Conservation (phyloP, 2,329 filamentous ascomycete genomes). For the Aureobasidium sp. region DNA sequence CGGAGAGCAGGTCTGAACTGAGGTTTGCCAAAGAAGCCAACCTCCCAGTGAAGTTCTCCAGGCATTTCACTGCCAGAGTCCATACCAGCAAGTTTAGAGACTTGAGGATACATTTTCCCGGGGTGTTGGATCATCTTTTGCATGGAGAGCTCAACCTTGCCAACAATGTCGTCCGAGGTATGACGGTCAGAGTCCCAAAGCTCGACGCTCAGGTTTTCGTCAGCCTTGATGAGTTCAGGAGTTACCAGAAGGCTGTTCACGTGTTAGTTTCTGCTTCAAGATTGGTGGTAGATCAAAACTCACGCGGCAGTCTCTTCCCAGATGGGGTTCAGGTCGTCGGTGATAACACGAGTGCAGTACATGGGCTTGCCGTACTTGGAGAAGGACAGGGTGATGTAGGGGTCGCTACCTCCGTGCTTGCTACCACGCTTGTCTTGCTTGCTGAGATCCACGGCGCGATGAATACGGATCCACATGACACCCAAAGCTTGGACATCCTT, state of each 20-base stretch:
- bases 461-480: constrained; percentile 86
- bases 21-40: constrained; percentile 89
- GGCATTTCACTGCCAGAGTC: constrained; percentile 84
- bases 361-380: constrained; percentile 97
- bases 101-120: constrained; percentile 83
- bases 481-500: constrained; percentile 84
- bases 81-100: constrained; percentile 75
- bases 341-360: constrained; percentile 94
- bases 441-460: constrained; percentile 78
- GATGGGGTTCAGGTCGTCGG: constrained; percentile 85
- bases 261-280: background rate
- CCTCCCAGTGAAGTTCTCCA: constrained; percentile 89
- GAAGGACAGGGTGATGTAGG: constrained; percentile 90
- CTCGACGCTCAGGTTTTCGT: constrained; percentile 88
- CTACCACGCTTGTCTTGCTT: constrained; percentile 84
- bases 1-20: constrained; percentile 76
- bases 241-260: constrained; percentile 61
- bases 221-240: constrained; percentile 80
- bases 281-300: constrained; percentile 3
- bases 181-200: constrained; percentile 94
- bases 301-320: constrained; percentile 78
- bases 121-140: constrained; percentile 93
- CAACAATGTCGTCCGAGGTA: constrained; percentile 88
- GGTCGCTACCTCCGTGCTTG: constrained; percentile 81
- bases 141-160: constrained; percentile 88